Conservation (phyloP, 2,329 filamentous ascomycete species). For the Graphiopsis chlorocephala region DNA sequence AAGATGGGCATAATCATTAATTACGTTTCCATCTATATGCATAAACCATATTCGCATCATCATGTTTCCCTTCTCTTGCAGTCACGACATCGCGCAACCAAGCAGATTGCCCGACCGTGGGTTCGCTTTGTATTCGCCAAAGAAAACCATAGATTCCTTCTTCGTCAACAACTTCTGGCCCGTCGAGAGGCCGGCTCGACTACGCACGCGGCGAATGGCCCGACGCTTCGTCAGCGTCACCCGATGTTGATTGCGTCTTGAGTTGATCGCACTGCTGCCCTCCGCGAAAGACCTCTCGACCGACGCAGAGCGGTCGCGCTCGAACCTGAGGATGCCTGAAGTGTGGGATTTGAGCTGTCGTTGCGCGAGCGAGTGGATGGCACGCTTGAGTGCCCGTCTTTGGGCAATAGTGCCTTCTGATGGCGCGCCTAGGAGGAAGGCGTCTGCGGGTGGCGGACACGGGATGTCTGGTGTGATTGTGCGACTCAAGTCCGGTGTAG, state of each 20-base stretch:
- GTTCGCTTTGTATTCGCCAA: constrained; percentile 3
- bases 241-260: background rate
- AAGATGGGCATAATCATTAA: background rate
- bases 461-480: background rate
- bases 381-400: background rate
- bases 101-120: background rate
- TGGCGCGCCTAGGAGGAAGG: background rate
- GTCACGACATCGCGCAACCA: constrained; percentile 6
- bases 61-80: background rate
- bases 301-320: background rate
- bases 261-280: background rate
- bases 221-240: background rate
- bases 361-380: background rate
- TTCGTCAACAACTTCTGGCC: background rate
- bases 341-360: background rate
- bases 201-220: background rate
- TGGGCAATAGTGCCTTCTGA: background rate
- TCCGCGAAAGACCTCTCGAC: background rate
- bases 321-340: background rate
- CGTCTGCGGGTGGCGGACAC: background rate
- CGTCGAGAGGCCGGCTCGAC: background rate
- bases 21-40: background rate
- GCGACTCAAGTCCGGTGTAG: background rate
- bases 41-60: background rate
- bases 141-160: constrained; percentile 9